phyloP scores from a whole-genome alignment of 1,284 basidiomycete species.

The Cutaneotrichosporon dermatis region DNA sequence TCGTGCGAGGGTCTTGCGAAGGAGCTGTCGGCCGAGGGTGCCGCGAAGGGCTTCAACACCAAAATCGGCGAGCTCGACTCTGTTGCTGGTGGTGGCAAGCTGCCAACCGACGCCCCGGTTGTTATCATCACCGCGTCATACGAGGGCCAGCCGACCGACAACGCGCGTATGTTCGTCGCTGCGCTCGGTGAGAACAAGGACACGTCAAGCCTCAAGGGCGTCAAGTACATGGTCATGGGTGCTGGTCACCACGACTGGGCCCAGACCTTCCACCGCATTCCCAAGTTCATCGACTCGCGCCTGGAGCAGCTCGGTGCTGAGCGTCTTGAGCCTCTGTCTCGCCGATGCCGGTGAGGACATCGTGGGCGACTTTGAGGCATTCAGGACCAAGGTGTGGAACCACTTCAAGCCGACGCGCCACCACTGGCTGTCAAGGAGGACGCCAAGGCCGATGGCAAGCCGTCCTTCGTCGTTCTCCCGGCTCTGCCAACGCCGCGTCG shows the following conservation, averaged over 20 bases:
- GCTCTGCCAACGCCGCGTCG: conserved; percentile 12
- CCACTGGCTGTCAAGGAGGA: background rate
- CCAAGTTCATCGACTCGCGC: conserved; percentile 50
- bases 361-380: conserved; percentile 55
- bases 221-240: conserved; percentile 56
- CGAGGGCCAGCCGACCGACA: conserved; percentile 50
- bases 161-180: conserved; percentile 19
- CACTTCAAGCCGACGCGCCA: conserved; percentile 25
- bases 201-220: conserved; percentile 35
- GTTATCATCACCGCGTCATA: conserved; percentile 56
- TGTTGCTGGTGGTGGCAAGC: conserved; percentile 35
- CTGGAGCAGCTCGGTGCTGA: conserved; percentile 51
- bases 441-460: background rate
- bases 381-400: conserved; percentile 51
- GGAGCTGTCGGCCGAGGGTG: conserved; percentile 52
- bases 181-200: conserved; percentile 5
- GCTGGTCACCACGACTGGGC: conserved; percentile 59
- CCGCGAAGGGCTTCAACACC: conserved; percentile 51
- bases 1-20: conserved; percentile 56
- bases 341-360: conserved; percentile 50
- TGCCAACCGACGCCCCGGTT: conserved; percentile 54
- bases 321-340: conserved; percentile 34
- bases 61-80: conserved; percentile 53
- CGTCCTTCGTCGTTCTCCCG: conserved; percentile 3
- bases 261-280: conserved; percentile 56